Base-by-base conservation (phyloP, 345 rosid species). In the Eucalyptus shirleyi region DNA sequence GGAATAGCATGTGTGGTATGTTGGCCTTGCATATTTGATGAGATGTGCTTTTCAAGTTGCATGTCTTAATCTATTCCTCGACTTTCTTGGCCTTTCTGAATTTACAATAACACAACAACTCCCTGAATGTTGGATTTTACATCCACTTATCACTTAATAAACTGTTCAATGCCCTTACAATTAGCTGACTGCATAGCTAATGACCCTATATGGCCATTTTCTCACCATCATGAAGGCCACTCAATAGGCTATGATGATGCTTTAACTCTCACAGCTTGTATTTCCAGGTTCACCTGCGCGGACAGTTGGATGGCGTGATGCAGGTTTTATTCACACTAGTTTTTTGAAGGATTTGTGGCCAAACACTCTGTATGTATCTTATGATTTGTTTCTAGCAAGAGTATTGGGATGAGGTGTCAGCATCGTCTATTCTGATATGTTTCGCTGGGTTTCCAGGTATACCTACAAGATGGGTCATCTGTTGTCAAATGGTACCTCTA, bases 1-100 rank as follows among this genome's bases (percentile, higher is more conserved):
- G 87, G 91, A 94, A 94, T 92, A 96, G 96, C 96, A 94, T 98
- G 99, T 98, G 99, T 89, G 99, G 99, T 98, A 96, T 77, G 83
- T 77, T 77, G 47, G 47, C 83, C 42, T 40, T 23, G 23, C 83
- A 21, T 77, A 37, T 77, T 77, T 37, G 28, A 40, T 40, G 47
- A 77, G 30, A 77, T 77, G 15, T 37, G 83, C 83, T 77, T 37
- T 77, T 40, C 83, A 77, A 77, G 83, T 37, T 77, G 83, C 47
- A 23, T 77, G 83, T 77, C 28, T 77, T 19, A 72, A 37, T 21
- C 83, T 77, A 37, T 40, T 37, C 28, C 83, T 77, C 8, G 5
- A 77, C 83, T 19, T 77, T 77, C 83, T 40, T 77, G 47, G 47
- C 47, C 83, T 37, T 77, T 19, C 83, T 37, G 3, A 77, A 37